These are phyloP conservation scores for Suillus lakei DNA, from an alignment of 768 basidiomycete species.

Conservation along the genomic window DNA sequence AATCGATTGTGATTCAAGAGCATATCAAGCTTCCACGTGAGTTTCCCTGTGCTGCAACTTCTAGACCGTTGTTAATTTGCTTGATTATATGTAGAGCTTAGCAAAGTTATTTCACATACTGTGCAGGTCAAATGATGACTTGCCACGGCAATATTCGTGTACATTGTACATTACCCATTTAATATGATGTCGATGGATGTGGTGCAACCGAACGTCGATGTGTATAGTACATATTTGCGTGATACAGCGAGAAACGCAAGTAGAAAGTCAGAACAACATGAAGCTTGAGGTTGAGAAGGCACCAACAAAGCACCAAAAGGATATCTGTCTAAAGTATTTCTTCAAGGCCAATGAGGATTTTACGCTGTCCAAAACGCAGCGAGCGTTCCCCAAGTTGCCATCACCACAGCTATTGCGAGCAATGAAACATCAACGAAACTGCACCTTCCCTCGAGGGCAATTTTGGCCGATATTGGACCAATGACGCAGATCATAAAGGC, in stretches of 20 bases:
- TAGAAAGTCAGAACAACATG: not conserved
- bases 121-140: conserved; percentile 52
- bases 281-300: not conserved
- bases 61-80: conserved; percentile 1
- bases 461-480: conserved; percentile 75
- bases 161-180: not conserved
- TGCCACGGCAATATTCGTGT: conserved; percentile 5
- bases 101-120: conserved; percentile 77
- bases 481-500: conserved; percentile 79
- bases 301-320: too few species aligned
- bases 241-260: not conserved
- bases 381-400: conserved; percentile 81
- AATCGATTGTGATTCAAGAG: conserved; percentile 85
- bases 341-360: not conserved
- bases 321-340: not conserved
- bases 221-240: not conserved
- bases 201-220: not conserved
- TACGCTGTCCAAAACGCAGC: conserved; percentile 58
- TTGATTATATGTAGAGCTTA: conserved; percentile 55
- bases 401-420: conserved; percentile 54
- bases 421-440: conserved; percentile 57
- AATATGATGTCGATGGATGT: conserved; percentile 1
- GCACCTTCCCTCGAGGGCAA: conserved; percentile 57
- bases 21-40: conserved; percentile 79
- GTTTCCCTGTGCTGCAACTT: conserved; percentile 32